Conservation (phyloP, 805 yeast species). For the Hanseniaspora taiwanica region DNA sequence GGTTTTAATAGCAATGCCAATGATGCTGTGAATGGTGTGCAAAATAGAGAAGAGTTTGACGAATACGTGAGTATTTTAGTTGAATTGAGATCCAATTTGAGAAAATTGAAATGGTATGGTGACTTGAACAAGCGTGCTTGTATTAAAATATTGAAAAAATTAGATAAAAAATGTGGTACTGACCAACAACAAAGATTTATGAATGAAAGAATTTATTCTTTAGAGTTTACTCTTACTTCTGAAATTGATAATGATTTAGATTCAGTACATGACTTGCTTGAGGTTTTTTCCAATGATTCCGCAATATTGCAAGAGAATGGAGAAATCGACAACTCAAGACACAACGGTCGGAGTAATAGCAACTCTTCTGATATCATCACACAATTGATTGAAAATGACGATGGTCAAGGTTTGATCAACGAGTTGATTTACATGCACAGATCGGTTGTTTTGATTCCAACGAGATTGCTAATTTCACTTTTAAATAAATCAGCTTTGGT, state of each 20-base stretch:
- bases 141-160: constrained; percentile 73
- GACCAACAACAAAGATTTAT: constrained; percentile 43
- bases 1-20: too few relatives aligned
- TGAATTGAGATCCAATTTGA: constrained; percentile 59
- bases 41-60: constrained; percentile 33
- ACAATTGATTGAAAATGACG: constrained; percentile 28
- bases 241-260: constrained; percentile 44
- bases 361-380: constrained; percentile 7
- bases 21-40: neutral
- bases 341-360: neutral
- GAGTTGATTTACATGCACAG: constrained; percentile 32
- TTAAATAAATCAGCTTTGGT: constrained; percentile 51
- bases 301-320: constrained; percentile 6
- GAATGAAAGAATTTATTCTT: constrained; percentile 53
- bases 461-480: constrained; percentile 43
- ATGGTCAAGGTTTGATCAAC: constrained; percentile 29
- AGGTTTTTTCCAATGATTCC: constrained; percentile 35
- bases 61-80: constrained; percentile 55
- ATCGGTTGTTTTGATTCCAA: constrained; percentile 36
- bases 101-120: constrained; percentile 88
- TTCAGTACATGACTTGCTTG: constrained; percentile 37
- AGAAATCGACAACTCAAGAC: neutral
- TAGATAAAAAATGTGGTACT: constrained; percentile 73
- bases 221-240: constrained; percentile 63
- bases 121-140: constrained; percentile 87